phyloP scores from a whole-genome alignment of 2,329 filamentous ascomycete species.

The Davidsoniella neocaledoniae region DNA sequence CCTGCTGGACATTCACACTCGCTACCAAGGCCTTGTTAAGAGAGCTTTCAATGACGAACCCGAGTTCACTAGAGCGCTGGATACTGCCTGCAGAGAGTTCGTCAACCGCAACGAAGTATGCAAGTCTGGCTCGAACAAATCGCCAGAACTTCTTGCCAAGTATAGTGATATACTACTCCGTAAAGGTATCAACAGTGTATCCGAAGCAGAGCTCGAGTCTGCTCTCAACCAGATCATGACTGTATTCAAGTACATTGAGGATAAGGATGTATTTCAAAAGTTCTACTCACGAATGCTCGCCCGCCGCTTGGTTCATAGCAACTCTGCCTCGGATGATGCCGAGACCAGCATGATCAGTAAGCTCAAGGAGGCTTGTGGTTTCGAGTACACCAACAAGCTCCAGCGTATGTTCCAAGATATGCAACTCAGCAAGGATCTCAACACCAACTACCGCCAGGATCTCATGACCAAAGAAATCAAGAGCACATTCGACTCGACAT shows the following conservation, averaged over 20 bases:
- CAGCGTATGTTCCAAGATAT: conserved; percentile 99
- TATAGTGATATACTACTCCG: conserved; percentile 87
- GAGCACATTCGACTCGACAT: conserved; percentile 62
- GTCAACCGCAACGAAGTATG: conserved; percentile 96
- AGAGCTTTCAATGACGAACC: conserved; percentile 87
- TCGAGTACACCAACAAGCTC: conserved; percentile 98
- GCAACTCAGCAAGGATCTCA: conserved; percentile 96
- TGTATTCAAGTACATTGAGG: conserved; percentile 99
- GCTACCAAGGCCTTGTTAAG: conserved; percentile 84
- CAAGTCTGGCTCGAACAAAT: conserved; percentile 83
- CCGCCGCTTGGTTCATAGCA: conserved; percentile 84
- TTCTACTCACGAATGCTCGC: conserved; percentile 97
- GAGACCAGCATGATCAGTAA: conserved; percentile 99
- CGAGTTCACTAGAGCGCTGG: conserved; percentile 87
- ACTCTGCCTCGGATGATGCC: conserved; percentile 88
- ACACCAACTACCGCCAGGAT: conserved; percentile 72
- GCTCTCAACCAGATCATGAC: conserved; percentile 92
- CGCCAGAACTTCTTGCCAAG: conserved; percentile 85
- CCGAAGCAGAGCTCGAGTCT: conserved; percentile 84
- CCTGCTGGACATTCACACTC: conserved; percentile 80
- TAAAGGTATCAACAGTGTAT: conserved; percentile 81
- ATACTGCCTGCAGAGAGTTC: conserved; percentile 95
- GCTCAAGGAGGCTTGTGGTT: conserved; percentile 94
- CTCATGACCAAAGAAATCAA: conserved; percentile 37
- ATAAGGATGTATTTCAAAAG: conserved; percentile 99